Conservation (phyloP, 495 filamentous ascomycete species). For the Xylaria castorea region DNA sequence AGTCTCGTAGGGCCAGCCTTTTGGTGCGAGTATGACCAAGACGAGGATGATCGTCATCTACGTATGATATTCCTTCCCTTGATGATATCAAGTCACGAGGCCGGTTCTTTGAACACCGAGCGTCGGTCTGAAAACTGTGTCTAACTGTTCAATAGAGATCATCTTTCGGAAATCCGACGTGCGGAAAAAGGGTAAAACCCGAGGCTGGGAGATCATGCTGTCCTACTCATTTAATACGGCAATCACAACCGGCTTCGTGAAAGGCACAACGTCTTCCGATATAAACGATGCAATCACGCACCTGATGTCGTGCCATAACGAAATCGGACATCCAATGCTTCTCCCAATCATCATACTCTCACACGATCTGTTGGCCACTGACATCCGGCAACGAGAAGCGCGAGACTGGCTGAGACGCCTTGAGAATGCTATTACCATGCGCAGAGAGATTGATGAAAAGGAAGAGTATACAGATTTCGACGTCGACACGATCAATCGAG, state of each 20-base stretch:
- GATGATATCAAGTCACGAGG: background rate
- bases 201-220: slow-evolving; percentile 66
- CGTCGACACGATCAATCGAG: slow-evolving; percentile 61
- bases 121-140: background rate
- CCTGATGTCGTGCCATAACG: slow-evolving; percentile 50
- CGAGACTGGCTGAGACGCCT: slow-evolving; percentile 62
- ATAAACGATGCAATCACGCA: slow-evolving; percentile 53
- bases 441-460: slow-evolving; percentile 57
- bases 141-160: slow-evolving; percentile 48
- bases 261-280: slow-evolving; percentile 60
- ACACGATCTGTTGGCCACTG: slow-evolving; percentile 55
- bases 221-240: slow-evolving; percentile 58
- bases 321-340: slow-evolving; percentile 60
- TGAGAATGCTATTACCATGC: slow-evolving; percentile 64
- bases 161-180: slow-evolving; percentile 64
- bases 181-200: slow-evolving; percentile 62
- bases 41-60: slow-evolving; percentile 57
- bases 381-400: slow-evolving; percentile 61
- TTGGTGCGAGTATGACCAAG: slow-evolving; percentile 60
- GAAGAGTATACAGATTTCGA: slow-evolving; percentile 59
- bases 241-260: slow-evolving; percentile 60
- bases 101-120: background rate
- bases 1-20: slow-evolving; percentile 63
- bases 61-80: slow-evolving; percentile 43
- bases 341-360: slow-evolving; percentile 60